Base-by-base conservation (phyloP, 2,329 filamentous ascomycete species). In the Fusarium citri region DNA sequence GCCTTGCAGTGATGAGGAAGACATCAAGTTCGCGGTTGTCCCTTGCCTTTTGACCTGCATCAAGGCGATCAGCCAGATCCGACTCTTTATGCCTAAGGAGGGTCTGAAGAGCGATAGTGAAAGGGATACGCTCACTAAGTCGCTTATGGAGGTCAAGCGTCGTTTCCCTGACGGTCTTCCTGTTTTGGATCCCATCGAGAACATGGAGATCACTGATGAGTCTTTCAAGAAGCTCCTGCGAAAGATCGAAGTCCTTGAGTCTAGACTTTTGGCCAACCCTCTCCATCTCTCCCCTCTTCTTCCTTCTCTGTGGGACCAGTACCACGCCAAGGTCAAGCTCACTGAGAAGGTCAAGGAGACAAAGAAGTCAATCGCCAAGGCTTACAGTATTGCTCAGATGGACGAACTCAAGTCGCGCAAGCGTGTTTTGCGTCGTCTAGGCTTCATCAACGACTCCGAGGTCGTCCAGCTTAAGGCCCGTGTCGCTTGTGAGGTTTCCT, bases 221-320 rank as follows among this genome's bases (percentile, higher is more conserved):
- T 90, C 89, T 0, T 98, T 99, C 84, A 98, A 97, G 85, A 94
- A 94, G 78, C 88, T 98, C 6, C 87, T 98, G 59, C 84, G 94
- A 80, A 98, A 98, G 88, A 98, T 99, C 66, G 96, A 99, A 81
- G 93, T 98, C 14, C 88, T 99, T 3, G 96, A 99, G 81, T 96
- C 95, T 8, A 91, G 93, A 55, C 85, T 99, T 23, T 83, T 98
- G 28, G 88, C 93, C 16, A 98, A 97, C 79, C 94, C 95, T 7
- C 86, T 99, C 18, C 95, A 99, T 80, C 92, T 95, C 64, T 97
- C 94, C 7, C 93, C 94, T 4, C 88, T 94, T 34, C 85, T 99
- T 12, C 89, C 92, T 1, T 91, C 91, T 51, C 86, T 98, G 4
- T 99, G 96, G 86, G 90, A 94, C 43, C 92, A 94, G 78, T 98